Conservation (phyloP, 805 yeast species). For the Metschnikowia borealis region DNA sequence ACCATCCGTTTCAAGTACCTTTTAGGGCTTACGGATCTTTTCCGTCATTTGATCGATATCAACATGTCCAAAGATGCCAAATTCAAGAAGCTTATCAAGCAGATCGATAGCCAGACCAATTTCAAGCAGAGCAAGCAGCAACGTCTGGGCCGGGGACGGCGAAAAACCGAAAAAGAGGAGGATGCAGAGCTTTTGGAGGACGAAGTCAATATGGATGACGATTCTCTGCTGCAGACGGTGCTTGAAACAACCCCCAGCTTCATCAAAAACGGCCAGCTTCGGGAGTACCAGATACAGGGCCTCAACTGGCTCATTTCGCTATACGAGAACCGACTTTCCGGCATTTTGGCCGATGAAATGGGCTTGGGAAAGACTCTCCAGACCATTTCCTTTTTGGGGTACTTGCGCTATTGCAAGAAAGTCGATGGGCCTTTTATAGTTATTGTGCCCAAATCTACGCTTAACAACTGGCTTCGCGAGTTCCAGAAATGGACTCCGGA, state of each 20-base stretch:
- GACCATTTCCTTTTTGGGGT: conserved; percentile 89
- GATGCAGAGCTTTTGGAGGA: conserved; percentile 87
- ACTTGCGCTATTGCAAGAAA: conserved; percentile 69
- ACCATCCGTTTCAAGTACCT: conserved; percentile 77
- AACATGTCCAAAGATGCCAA: conserved; percentile 75
- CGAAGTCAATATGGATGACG: conserved; percentile 58
- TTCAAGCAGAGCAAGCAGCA: conserved; percentile 28
- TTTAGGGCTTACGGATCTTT: conserved; percentile 77
- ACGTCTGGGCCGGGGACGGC: conserved; percentile 45
- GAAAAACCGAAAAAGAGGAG: conserved; percentile 93
- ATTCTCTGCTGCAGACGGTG: conserved; percentile 41
- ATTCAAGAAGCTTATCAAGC: conserved; percentile 57
- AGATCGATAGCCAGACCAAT: conserved; percentile 49
- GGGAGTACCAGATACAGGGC: conserved; percentile 94
- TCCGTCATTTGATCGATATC: conserved; percentile 81
- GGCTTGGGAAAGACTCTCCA: conserved; percentile 96
- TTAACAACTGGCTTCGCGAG: conserved; percentile 96
- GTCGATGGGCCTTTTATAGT: conserved; percentile 88
- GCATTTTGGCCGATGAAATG: conserved; percentile 97
- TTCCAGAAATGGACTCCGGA: conserved; percentile 96
- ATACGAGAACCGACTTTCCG: conserved; percentile 84
- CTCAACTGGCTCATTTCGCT: conserved; percentile 89
- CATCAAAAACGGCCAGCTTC: conserved; percentile 62
- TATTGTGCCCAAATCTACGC: conserved; percentile 91
- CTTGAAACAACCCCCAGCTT: conserved; percentile 82